Percentiles rank a stretch among this genome's conserved stretches.
These are phyloP conservation scores for Blepharisma stoltei DNA, from an alignment of 73 alveolate species.

Conservation along the genomic window DNA sequence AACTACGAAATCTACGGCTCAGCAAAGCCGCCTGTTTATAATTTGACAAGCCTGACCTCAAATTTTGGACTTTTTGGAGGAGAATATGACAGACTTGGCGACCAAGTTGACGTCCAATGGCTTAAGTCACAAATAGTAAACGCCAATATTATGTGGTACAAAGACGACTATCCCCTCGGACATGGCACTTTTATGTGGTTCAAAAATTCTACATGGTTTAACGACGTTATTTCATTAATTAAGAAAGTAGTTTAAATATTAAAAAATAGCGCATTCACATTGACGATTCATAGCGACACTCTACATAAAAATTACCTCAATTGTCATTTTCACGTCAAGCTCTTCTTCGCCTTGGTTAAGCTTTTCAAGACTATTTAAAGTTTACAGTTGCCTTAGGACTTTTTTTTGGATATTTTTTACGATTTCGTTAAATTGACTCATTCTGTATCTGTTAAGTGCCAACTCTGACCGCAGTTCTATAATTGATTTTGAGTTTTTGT, in stretches of 20 bases:
- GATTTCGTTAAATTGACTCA: neutral
- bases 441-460: neutral
- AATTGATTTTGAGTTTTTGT: neutral
- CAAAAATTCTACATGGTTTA: constrained; percentile 68
- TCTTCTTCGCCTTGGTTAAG: neutral
- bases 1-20: constrained; percentile 35
- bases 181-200: constrained; percentile 77
- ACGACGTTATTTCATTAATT: constrained; percentile 48
- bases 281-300: too few species aligned
- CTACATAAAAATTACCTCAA: too few species aligned
- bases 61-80: constrained; percentile 44
- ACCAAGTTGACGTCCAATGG: constrained; percentile 48
- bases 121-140: constrained; percentile 33
- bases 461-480: neutral
- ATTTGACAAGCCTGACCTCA: constrained; percentile 42
- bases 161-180: constrained; percentile 73
- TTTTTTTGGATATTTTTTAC: constrained; percentile 17
- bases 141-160: constrained; percentile 42
- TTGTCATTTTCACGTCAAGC: neutral
- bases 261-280: too few species aligned
- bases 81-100: constrained; percentile 47
- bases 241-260: constrained; percentile 27
- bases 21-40: constrained; percentile 36
- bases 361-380: neutral
- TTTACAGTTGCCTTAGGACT: constrained; percentile 3